Base-by-base conservation (phyloP, 208 protist species). In the Kentomonas sorsogonicus region DNA sequence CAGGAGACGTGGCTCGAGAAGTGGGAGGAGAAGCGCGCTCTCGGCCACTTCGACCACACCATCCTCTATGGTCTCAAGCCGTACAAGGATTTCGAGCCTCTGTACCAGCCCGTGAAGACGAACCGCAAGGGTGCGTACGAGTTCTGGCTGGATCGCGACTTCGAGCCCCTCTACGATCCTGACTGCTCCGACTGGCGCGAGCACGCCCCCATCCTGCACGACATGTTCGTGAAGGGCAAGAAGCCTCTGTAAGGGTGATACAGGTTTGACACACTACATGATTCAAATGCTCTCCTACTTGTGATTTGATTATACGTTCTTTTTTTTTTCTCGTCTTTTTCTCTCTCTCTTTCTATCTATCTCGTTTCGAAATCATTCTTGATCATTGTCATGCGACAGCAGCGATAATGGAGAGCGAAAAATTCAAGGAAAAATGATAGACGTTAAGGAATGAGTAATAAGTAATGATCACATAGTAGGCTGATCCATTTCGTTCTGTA, bases 111-210 rank as follows among this genome's bases (percentile, higher is more conserved):
- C 11, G 87, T 94, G 53, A 94, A 94, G 74, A 79, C 64, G 43
- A 91, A 91, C 60, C 87, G 87, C 46, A 90, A 90, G 59, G 87
- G 87, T 53, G 87, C 87, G 45, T 94, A 94, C 51, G 87, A 94
- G 65, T 94, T 83, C 66, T 94, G 87, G 87, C 66, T 88, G 39
- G 83, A 90, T 60, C 83, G 82, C 26, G 60, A 90, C 62, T 94
- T 90, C 66, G 83, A 90, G 65, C 82, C 82, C 18, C 75, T 94
- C 41, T 89, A 89, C 67, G 76, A 89, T 52, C 56, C 72, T 22
- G 83, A 91, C 71, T 74, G 75, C 10, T 66, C 62, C 23, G 81
- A 91, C 69, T 94, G 83, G 74, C 74, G 83, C 34, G 87, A 91
- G 63, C 84, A 80, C 52, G 87, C 87, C 9, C 87, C 87, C 5